A percentile compares a stretch with the other conserved stretches of the same genome.
Conservation (phyloP, 2,329 filamentous ascomycete genomes). For the Laburnicola sp. region DNA sequence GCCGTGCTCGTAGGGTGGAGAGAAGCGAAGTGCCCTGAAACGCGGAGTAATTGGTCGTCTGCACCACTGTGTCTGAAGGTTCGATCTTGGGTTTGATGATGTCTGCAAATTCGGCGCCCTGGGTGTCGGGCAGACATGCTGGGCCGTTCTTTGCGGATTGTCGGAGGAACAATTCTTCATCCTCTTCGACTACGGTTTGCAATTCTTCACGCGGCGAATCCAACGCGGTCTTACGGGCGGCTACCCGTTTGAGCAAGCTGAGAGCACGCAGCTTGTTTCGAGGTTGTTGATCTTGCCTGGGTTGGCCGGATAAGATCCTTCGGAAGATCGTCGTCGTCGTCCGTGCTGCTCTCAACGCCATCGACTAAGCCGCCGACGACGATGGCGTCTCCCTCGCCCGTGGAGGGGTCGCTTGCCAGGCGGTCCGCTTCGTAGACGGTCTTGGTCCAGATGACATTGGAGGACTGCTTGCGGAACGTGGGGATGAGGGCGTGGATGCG, state of each 20-base stretch:
- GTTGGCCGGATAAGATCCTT: constrained; percentile 29
- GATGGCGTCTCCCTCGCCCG: constrained; percentile 52
- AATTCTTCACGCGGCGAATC: constrained; percentile 30
- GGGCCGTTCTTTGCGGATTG: constrained; percentile 43
- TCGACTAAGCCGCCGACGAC: constrained; percentile 47
- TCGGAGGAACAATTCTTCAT: constrained; percentile 52
- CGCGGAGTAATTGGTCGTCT: constrained; percentile 85
- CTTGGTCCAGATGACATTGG: constrained; percentile 81
- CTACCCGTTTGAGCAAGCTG: constrained; percentile 44
- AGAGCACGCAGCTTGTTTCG: constrained; percentile 41
- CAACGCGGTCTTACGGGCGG: constrained; percentile 31
- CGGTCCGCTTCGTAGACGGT: constrained; percentile 71
- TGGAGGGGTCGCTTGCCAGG: constrained; percentile 54
- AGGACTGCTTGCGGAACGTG: constrained; percentile 68
- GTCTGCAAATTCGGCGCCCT: constrained; percentile 56
- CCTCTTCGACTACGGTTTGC: constrained; percentile 42
- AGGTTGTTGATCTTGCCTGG: constrained; percentile 34
- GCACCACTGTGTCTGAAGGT: constrained; percentile 57
- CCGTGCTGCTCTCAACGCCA: constrained; percentile 39
- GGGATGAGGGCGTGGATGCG: constrained; percentile 67
- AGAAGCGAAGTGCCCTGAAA: constrained; percentile 76
- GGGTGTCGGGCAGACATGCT: constrained; percentile 48
- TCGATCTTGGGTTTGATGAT: constrained; percentile 56
- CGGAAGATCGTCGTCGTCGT: constrained; percentile 38
- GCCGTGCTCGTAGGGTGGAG: constrained; percentile 75